A percentile compares a stretch with the other conserved stretches of the same genome.
These are phyloP conservation scores for Mucor racemosus DNA, from an alignment of 371 early-diverging fungal genomes.

Conservation along the genomic window DNA sequence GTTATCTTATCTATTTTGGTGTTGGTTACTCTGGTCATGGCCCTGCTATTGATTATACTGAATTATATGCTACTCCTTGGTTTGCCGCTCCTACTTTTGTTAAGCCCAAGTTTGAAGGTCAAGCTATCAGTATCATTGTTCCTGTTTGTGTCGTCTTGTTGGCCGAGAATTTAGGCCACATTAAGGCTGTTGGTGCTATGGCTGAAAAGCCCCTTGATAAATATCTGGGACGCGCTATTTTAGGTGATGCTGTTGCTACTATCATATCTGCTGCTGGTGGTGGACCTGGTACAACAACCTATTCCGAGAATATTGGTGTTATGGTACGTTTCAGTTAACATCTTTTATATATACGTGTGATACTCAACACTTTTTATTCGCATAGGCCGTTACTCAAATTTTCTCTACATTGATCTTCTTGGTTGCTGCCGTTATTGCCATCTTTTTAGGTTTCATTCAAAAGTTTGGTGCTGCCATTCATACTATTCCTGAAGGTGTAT, in stretches of 20 bases:
- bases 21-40: constrained; percentile 49
- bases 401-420: constrained; percentile 62
- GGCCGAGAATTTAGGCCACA: constrained; percentile 65
- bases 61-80: constrained; percentile 42
- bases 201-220: constrained; percentile 49
- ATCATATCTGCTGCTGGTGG: constrained; percentile 58
- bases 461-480: constrained; percentile 64
- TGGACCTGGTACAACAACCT: constrained; percentile 60
- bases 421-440: constrained; percentile 58
- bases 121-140: constrained; percentile 58
- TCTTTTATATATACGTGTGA: neutral
- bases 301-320: constrained; percentile 63
- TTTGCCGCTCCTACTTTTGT: constrained; percentile 44
- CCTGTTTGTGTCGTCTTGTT: constrained; percentile 59
- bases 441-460: constrained; percentile 60
- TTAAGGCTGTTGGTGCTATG: constrained; percentile 62
- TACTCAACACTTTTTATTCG: too few species aligned
- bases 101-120: constrained; percentile 44
- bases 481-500: constrained; percentile 62
- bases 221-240: constrained; percentile 57
- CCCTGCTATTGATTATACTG: constrained; percentile 53
- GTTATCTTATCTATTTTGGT: constrained; percentile 52
- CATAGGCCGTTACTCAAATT: constrained; percentile 53
- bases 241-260: constrained; percentile 64
- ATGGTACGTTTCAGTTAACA: constrained; percentile 29